These are phyloP conservation scores for Pichia sp. DNA, from an alignment of 1,139 yeast species.

Conservation along the genomic window DNA sequence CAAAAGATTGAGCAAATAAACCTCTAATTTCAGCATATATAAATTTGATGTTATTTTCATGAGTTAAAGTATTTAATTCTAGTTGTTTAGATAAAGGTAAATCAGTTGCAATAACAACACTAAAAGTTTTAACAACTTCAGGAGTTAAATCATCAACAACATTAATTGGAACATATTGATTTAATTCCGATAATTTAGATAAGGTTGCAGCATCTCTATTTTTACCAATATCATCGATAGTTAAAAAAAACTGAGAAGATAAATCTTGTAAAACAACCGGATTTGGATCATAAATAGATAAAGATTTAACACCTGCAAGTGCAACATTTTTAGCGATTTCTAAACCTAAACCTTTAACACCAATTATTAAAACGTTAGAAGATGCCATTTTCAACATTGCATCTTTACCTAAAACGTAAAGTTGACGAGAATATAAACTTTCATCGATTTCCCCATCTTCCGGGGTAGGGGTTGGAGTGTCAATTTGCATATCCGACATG, in stretches of 20 bases:
- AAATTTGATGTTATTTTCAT: slow-evolving; percentile 65
- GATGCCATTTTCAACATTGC: slow-evolving; percentile 97
- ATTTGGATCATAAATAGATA: slow-evolving; percentile 80
- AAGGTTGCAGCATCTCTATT: slow-evolving; percentile 71
- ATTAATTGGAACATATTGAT: slow-evolving; percentile 84
- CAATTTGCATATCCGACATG: slow-evolving; percentile 45
- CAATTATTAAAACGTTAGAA: slow-evolving; percentile 82
- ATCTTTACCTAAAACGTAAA: slow-evolving; percentile 88
- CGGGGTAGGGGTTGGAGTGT: slow-evolving; percentile 39
- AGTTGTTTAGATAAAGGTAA: slow-evolving; percentile 70
- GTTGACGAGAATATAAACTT: slow-evolving; percentile 89
- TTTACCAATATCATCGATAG: slow-evolving; percentile 62
- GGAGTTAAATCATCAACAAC: slow-evolving; percentile 51
- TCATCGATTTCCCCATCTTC: slow-evolving; percentile 61
- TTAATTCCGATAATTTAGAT: slow-evolving; percentile 68
- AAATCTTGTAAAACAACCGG: slow-evolving; percentile 64
- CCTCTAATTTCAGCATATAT: slow-evolving; percentile 82
- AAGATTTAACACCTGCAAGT: slow-evolving; percentile 91
- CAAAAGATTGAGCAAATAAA: slow-evolving; percentile 80
- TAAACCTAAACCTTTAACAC: slow-evolving; percentile 84
- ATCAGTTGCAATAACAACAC: slow-evolving; percentile 80
- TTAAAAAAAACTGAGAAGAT: slow-evolving; percentile 82
- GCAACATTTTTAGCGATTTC: slow-evolving; percentile 97
- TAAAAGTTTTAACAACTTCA: slow-evolving; percentile 50
- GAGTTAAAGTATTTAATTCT: slow-evolving; percentile 69